These are phyloP conservation scores for Glycine tomentella DNA, from an alignment of 306 rosid genomes.

Conservation along the genomic window DNA sequence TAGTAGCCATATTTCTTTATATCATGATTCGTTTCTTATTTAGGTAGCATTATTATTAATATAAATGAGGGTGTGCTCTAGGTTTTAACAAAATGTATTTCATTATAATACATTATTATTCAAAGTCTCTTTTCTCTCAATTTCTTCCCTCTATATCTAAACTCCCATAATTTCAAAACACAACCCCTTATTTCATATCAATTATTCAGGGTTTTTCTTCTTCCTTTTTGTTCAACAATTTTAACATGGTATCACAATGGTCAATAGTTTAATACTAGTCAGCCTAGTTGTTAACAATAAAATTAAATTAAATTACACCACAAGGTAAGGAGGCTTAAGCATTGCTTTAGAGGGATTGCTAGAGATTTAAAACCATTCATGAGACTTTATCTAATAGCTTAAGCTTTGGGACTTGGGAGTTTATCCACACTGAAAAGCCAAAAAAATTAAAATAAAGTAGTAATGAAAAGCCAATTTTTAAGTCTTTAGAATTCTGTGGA, in stretches of 20 bases:
- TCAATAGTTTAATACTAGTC: too few relatives aligned
- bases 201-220: conserved; percentile 3
- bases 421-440: too few relatives aligned
- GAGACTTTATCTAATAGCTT: too few relatives aligned
- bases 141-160: background rate
- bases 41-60: background rate
- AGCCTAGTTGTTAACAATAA: too few relatives aligned
- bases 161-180: background rate
- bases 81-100: background rate
- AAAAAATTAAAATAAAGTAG: too few relatives aligned
- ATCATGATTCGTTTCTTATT: background rate
- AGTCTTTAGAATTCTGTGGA: background rate
- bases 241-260: background rate
- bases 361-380: too few relatives aligned
- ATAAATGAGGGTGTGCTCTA: background rate
- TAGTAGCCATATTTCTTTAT: background rate
- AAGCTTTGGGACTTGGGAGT: too few relatives aligned
- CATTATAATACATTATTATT: background rate
- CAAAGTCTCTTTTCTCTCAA: background rate
- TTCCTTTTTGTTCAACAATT: background rate
- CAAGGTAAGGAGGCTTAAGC: too few relatives aligned
- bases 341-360: too few relatives aligned
- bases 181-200: background rate
- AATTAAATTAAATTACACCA: too few relatives aligned
- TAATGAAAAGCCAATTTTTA: too few relatives aligned